Evolutionary conservation across 176 grass and related monocot genomes (phyloP).

Genomic region (Pontederia crassipes): DNA sequence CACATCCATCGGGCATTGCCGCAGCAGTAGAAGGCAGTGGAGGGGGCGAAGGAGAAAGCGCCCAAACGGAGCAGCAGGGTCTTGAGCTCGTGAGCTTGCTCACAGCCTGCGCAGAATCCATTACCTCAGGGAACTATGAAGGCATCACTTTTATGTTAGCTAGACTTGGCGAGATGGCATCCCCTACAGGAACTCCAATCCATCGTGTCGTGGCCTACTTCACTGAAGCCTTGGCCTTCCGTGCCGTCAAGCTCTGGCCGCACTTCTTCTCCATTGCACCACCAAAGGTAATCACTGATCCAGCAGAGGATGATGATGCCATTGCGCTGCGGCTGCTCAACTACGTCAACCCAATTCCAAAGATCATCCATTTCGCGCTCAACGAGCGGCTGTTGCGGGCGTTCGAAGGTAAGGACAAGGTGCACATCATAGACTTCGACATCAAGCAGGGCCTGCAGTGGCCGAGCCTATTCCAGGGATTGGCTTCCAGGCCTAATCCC

Average conservation of each 20-base stretch:
- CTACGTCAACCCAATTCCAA: constrained; percentile 56
- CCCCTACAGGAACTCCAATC: constrained; percentile 53
- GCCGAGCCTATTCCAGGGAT: constrained; percentile 79
- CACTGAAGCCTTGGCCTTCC: constrained; percentile 62
- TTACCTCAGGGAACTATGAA: constrained; percentile 50
- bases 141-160: constrained; percentile 58
- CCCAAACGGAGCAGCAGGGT: constrained; percentile 24
- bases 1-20: neutral
- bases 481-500: constrained; percentile 35
- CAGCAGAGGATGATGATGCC: constrained; percentile 49
- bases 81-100: constrained; percentile 44
- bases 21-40: neutral
- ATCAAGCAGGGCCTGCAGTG: constrained; percentile 97
- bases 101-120: constrained; percentile 55
- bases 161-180: constrained; percentile 58
- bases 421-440: constrained; percentile 96
- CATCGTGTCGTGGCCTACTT: constrained; percentile 81
- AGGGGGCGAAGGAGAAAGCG: constrained; percentile 8
- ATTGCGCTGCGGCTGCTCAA: constrained; percentile 59
- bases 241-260: constrained; percentile 50
- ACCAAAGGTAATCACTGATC: constrained; percentile 48
- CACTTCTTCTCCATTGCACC: constrained; percentile 52
- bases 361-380: constrained; percentile 78
- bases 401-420: constrained; percentile 90
- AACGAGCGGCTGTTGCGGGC: constrained; percentile 60